phyloP scores from a whole-genome alignment of 1,139 yeast species.

The Suhomyces choctaworum region DNA sequence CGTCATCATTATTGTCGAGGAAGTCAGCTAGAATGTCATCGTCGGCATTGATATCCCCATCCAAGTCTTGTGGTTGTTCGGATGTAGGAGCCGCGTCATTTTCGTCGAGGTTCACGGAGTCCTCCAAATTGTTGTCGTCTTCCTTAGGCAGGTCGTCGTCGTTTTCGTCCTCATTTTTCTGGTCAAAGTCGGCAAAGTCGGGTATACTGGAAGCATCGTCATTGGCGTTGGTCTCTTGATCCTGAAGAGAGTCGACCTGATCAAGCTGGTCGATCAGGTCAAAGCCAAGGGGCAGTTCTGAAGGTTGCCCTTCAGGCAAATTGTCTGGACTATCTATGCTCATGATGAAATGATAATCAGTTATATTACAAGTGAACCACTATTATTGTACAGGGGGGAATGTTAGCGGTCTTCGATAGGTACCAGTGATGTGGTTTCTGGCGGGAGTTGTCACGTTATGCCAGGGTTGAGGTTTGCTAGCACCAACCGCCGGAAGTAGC shows the following conservation, averaged over 20 bases:
- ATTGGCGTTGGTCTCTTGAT: slow-evolving; percentile 2
- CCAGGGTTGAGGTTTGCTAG: slow-evolving; percentile 1
- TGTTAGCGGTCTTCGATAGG: too few relatives aligned
- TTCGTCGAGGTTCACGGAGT: too few relatives aligned
- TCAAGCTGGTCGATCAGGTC: slow-evolving; percentile 6
- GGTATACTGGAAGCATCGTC: slow-evolving; percentile 1
- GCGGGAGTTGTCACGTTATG: slow-evolving; percentile 9
- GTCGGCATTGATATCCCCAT: background rate
- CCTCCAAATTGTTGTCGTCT: background rate
- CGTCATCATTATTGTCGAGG: slow-evolving; percentile 2
- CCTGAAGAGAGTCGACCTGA: background rate
- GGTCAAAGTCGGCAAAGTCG: slow-evolving; percentile 6
- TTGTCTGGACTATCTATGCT: slow-evolving; percentile 6
- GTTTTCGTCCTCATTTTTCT: background rate
- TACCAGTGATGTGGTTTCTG: too few relatives aligned
- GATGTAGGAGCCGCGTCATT: too few relatives aligned
- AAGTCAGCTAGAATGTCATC: slow-evolving; percentile 10
- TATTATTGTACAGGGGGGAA: slow-evolving; percentile 8
- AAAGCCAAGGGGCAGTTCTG: slow-evolving; percentile 6
- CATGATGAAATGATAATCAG: slow-evolving; percentile 5
- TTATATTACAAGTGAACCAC: slow-evolving; percentile 9
- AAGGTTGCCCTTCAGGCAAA: slow-evolving; percentile 6
- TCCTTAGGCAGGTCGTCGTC: background rate
- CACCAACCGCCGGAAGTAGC: slow-evolving; percentile 1
- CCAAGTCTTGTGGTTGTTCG: slow-evolving; percentile 1